A percentile compares a stretch with the other conserved stretches of the same genome.
These are phyloP conservation scores for Cryptococcus sp. DNA, from an alignment of 1,284 basidiomycete genomes.

Conservation along the genomic window DNA sequence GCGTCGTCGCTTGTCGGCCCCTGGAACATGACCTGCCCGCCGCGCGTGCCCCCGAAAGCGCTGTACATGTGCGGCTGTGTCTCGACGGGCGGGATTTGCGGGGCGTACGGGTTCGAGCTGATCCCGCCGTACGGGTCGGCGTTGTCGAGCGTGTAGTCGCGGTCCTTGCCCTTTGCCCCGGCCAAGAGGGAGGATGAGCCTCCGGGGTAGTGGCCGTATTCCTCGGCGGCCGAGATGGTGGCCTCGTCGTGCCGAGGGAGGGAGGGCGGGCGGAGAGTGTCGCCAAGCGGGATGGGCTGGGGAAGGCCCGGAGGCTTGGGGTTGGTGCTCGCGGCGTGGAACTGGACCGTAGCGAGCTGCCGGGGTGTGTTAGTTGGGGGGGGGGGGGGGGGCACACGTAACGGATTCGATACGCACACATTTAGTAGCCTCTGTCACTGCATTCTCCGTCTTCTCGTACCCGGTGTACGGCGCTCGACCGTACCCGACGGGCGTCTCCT, in stretches of 20 bases:
- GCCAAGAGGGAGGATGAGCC: constrained; percentile 6
- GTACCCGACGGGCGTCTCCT: constrained; percentile 73
- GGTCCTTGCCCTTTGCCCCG: constrained; percentile 17
- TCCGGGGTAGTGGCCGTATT: constrained; percentile 36
- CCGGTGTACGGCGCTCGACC: constrained; percentile 67
- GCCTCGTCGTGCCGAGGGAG: constrained; percentile 12
- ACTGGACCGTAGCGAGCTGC: constrained; percentile 42
- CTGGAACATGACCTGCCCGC: constrained; percentile 26
- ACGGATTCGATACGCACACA: constrained; percentile 32
- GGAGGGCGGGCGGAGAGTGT: constrained; percentile 10
- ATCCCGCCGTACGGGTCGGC: constrained; percentile 33
- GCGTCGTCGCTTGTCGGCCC: constrained; percentile 27
- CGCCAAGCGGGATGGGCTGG: constrained; percentile 13
- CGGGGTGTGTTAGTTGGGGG: not conserved
- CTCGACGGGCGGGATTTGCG: constrained; percentile 4
- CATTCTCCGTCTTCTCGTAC: constrained; percentile 59
- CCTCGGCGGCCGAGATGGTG: constrained; percentile 35
- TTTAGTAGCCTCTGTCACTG: constrained; percentile 63
- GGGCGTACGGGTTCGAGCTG: constrained; percentile 19
- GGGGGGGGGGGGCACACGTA: not conserved
- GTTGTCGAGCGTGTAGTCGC: constrained; percentile 21
- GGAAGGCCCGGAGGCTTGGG: constrained; percentile 45
- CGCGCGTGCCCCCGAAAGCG: constrained; percentile 33
- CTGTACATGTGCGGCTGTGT: constrained; percentile 14
- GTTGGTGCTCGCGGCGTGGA: constrained; percentile 32